Evolutionary conservation across 352 stramenopile genomes (phyloP).

Genomic region (Phytophthora sp.): DNA sequence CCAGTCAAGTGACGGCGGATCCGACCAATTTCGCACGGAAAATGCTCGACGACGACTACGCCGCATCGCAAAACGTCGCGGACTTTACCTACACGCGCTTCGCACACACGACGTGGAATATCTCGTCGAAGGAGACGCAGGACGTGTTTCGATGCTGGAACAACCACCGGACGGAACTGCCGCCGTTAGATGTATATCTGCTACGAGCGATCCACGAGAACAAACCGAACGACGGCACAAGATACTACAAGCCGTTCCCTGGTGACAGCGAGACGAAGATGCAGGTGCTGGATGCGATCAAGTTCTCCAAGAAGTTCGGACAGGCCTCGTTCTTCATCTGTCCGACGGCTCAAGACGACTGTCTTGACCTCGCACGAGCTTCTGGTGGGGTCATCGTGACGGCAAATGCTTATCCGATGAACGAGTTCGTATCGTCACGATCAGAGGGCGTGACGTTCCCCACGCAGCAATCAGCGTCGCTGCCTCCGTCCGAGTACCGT

Average conservation of each 20-base stretch:
- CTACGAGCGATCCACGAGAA: slow-evolving; percentile 21
- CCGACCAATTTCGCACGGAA: slow-evolving; percentile 24
- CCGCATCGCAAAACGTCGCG: slow-evolving; percentile 15
- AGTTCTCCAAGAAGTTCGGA: slow-evolving; percentile 50
- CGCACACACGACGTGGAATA: slow-evolving; percentile 54
- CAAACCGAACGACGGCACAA: slow-evolving; percentile 27
- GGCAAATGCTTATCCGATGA: slow-evolving; percentile 66
- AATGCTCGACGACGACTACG: slow-evolving; percentile 9
- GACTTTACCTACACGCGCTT: slow-evolving; percentile 51
- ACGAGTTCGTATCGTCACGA: slow-evolving; percentile 45
- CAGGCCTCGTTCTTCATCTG: slow-evolving; percentile 61
- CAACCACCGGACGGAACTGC: slow-evolving; percentile 47
- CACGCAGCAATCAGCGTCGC: slow-evolving; percentile 12
- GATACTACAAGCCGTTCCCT: slow-evolving; percentile 28
- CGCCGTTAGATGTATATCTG: slow-evolving; percentile 44
- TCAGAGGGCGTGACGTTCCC: slow-evolving; percentile 25
- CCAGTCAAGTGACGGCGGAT: slow-evolving; percentile 49
- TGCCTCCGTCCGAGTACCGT: slow-evolving; percentile 9
- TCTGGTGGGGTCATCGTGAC: slow-evolving; percentile 53
- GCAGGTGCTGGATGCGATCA: slow-evolving; percentile 26
- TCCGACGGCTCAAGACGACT: slow-evolving; percentile 63
- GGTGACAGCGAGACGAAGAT: slow-evolving; percentile 31
- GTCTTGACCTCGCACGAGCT: slow-evolving; percentile 66
- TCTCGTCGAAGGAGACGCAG: slow-evolving; percentile 44
- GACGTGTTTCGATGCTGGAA: slow-evolving; percentile 57